These are phyloP conservation scores for Corinectria fuckeliana DNA, from an alignment of 2,329 filamentous ascomycete species.

Conservation along the genomic window DNA sequence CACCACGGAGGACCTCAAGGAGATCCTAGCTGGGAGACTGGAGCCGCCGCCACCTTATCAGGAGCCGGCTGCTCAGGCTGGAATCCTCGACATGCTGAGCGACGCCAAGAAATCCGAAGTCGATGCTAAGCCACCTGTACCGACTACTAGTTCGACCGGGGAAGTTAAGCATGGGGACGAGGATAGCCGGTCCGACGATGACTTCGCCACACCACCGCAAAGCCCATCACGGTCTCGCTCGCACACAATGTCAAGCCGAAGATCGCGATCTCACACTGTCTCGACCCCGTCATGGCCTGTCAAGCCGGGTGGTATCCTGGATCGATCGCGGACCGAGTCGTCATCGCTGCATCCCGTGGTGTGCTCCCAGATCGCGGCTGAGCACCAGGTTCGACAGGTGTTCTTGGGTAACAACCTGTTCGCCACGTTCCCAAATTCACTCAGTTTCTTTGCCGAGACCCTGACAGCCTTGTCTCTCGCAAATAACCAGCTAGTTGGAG, in stretches of 20 bases:
- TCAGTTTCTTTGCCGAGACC: slow-evolving; percentile 74
- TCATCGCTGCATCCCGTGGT: slow-evolving; percentile 64
- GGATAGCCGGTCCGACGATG: slow-evolving; percentile 56
- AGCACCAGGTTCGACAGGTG: slow-evolving; percentile 61
- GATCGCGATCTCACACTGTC: slow-evolving; percentile 53
- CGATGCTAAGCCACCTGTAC: background rate
- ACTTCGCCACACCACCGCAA: slow-evolving; percentile 64
- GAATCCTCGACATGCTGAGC: slow-evolving; percentile 28
- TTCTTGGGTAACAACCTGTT: slow-evolving; percentile 82
- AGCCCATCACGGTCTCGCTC: slow-evolving; percentile 56
- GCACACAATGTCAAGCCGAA: slow-evolving; percentile 52
- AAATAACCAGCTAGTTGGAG: slow-evolving; percentile 73
- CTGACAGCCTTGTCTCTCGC: slow-evolving; percentile 76
- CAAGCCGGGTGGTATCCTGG: slow-evolving; percentile 68
- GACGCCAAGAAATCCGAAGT: slow-evolving; percentile 28
- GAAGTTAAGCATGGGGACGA: slow-evolving; percentile 43
- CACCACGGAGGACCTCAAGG: slow-evolving; percentile 81
- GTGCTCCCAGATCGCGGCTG: slow-evolving; percentile 61
- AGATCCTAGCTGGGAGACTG: slow-evolving; percentile 70
- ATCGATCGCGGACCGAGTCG: slow-evolving; percentile 71
- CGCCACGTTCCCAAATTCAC: slow-evolving; percentile 69
- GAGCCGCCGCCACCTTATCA: slow-evolving; percentile 59
- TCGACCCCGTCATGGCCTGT: slow-evolving; percentile 60
- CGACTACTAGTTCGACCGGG: background rate
- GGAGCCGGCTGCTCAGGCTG: slow-evolving; percentile 37